Conservation (phyloP, 1,284 basidiomycete genomes). For the Melampsora abietis-canadensis region DNA sequence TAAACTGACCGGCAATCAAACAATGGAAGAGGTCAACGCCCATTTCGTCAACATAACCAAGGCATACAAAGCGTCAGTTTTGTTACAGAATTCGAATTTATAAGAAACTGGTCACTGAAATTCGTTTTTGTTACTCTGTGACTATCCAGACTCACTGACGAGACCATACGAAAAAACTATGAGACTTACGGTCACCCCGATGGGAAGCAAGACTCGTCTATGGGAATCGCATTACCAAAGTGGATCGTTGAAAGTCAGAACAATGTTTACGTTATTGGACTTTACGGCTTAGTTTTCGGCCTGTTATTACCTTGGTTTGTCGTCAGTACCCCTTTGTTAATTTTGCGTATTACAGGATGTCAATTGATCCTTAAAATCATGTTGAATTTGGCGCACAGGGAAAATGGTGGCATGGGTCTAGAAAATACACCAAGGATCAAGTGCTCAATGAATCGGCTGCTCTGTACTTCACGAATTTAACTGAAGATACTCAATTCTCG, state of each 20-base stretch:
- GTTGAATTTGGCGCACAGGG: constrained; percentile 57
- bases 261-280: constrained; percentile 81
- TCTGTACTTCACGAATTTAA: constrained; percentile 79
- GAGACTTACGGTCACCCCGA: constrained; percentile 92
- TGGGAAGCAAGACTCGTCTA: constrained; percentile 86
- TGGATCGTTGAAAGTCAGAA: constrained; percentile 93
- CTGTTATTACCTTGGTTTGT: constrained; percentile 81
- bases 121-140: not conserved
- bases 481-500: constrained; percentile 72
- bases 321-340: constrained; percentile 56
- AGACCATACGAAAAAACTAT: constrained; percentile 85
- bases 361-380: too few relatives aligned
- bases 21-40: constrained; percentile 79
- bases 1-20: constrained; percentile 72
- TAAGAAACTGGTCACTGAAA: not conserved
- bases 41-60: constrained; percentile 93
- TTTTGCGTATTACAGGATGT: not conserved
- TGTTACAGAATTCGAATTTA: not conserved
- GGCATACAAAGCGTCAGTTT: constrained; percentile 85
- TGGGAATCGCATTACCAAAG: constrained; percentile 91
- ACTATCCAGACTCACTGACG: constrained; percentile 74
- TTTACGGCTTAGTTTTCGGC: constrained; percentile 84
- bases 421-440: constrained; percentile 87
- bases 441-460: constrained; percentile 79
- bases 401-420: constrained; percentile 95